Base-by-base conservation (phyloP, 345 rosid genomes). In the Laguncularia racemosa region DNA sequence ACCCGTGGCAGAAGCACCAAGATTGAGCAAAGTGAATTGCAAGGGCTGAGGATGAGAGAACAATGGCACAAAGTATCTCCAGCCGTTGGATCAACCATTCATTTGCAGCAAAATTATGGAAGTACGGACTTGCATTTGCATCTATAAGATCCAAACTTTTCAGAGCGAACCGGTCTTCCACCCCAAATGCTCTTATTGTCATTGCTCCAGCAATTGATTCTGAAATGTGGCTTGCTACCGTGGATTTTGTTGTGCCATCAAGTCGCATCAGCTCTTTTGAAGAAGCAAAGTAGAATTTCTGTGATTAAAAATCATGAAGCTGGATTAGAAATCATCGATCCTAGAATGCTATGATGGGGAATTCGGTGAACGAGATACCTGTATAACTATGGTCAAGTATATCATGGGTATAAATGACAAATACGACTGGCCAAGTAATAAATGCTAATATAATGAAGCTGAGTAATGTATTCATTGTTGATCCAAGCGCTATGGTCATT, bases 21-120 rank as follows among this genome's bases (percentile, higher is more conserved):
- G 62, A 55, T 81, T 70, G 13, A 81, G 77, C 45, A 79, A 43
- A 53, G 81, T 73, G 78, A 79, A n/a, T 73, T 68, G 81, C 72
- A 56, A 84, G 83, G 13, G 85, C 81, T 11, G 81, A 75, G 38
- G 81, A 67, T 4, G 87, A 76, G 56, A 81, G 72, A 47, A 77
- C 74, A 47, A 71, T 44, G 15, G 85, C 80, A 20, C 91, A 79
- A 6, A 81, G 16, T 16, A 70, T 67, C 55, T 84, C 88, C 52
- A 82, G 65, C 15, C 91, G 76, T 67, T 70, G 84, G 62, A 84
- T 66, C 58, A 84, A 69, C 88, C 88, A 84, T 67, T 82, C 84
- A 17, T 77, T 73, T 40, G 84, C 80, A 0, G 85, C 63, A 65
- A 74, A 78, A 57, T 63, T 70, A 61, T 82, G 76, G 57, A 84